Base-by-base conservation (phyloP, 2,329 filamentous ascomycete species). In the Pseudovirgaria hyperparasitica region DNA sequence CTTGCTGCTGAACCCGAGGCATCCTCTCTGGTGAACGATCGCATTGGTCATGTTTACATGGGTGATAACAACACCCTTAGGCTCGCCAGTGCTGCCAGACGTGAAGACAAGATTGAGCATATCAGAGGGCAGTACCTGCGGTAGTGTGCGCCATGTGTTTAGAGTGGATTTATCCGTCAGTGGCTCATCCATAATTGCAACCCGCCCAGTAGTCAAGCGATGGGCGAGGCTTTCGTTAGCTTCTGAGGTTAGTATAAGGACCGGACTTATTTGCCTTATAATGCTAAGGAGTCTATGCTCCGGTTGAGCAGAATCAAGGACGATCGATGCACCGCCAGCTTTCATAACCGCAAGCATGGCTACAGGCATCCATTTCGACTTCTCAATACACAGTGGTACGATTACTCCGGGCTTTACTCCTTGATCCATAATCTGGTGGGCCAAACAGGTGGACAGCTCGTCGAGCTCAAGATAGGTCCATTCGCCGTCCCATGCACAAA, bases 41-140 rank as follows among this genome's bases (percentile, higher is more conserved):
- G 33, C 25, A 22, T 26, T 19, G 1, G 19, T 25, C 3, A 25
- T n/a, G n/a, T n/a, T n/a, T n/a, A n/a, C n/a, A n/a, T n/a, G n/a
- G 7, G 18, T 80, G 13, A 90, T 65, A 5, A 76, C 11, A 3
- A 87, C 75, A n/a, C 38, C 37, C 25, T 43, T 43, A 2, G 40
- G 39, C 16, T 28, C 33, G 13, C 40, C 40, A 8, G 39, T 42
- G 8, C 33, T 39, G 2, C 40, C 41, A 10, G 42, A 43, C 9
- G 41, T 46, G 24, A 43, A 43, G 4, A 86, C 74, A 9, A 77
- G 67, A 45, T 86, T 86, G 5, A 78, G 72, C 3, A 78, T 43
- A 5, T 68, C 55, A 2, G 61, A 56, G n/a, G n/a, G 26, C 10
- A 35, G 24, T 6, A 28, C 12, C 11, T n/a, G 10, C 34, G 35